Percentiles rank a stretch among this genome's conserved stretches.
These are phyloP conservation scores for Hypoxylon rubiginosum DNA, from an alignment of 2,329 filamentous ascomycete genomes.

Conservation along the genomic window DNA sequence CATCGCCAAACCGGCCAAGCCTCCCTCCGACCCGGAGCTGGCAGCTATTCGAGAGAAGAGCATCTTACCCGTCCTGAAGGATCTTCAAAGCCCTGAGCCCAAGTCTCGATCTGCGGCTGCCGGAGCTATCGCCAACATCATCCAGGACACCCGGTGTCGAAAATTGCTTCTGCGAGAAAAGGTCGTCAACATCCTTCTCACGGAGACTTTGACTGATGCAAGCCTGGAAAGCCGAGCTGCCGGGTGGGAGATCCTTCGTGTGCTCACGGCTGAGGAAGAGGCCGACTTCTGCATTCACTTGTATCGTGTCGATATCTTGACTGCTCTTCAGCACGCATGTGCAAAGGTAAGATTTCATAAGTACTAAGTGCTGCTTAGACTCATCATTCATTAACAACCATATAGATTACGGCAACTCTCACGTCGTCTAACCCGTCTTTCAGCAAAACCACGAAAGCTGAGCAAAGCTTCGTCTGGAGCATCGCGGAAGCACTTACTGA, in stretches of 20 bases:
- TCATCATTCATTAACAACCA: constrained; percentile 12
- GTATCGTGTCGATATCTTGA: constrained; percentile 72
- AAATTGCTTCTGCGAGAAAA: constrained; percentile 76
- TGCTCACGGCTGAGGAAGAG: constrained; percentile 73
- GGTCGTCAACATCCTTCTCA: constrained; percentile 73
- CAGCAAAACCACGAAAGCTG: constrained; percentile 64
- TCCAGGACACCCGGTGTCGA: constrained; percentile 72
- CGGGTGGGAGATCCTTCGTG: constrained; percentile 76
- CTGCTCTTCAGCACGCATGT: constrained; percentile 69
- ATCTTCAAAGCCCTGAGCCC: constrained; percentile 70
- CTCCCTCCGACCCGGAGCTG: constrained; percentile 73
- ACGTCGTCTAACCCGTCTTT: constrained; percentile 58
- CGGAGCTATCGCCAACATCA: constrained; percentile 70
- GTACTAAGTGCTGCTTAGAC: neutral
- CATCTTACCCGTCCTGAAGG: constrained; percentile 73
- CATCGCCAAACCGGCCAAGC: constrained; percentile 69
- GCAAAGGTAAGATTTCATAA: constrained; percentile 60
- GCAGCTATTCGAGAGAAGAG: constrained; percentile 72
- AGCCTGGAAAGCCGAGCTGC: constrained; percentile 73
- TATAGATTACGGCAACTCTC: constrained; percentile 60
- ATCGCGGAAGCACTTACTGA: constrained; percentile 67
- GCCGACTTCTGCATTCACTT: constrained; percentile 76
- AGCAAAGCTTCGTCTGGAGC: constrained; percentile 67
- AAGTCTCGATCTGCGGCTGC: constrained; percentile 72
- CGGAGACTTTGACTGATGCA: constrained; percentile 73